phyloP scores from a whole-genome alignment of 2,329 filamentous ascomycete species.

The Aspergillus tamarii region DNA sequence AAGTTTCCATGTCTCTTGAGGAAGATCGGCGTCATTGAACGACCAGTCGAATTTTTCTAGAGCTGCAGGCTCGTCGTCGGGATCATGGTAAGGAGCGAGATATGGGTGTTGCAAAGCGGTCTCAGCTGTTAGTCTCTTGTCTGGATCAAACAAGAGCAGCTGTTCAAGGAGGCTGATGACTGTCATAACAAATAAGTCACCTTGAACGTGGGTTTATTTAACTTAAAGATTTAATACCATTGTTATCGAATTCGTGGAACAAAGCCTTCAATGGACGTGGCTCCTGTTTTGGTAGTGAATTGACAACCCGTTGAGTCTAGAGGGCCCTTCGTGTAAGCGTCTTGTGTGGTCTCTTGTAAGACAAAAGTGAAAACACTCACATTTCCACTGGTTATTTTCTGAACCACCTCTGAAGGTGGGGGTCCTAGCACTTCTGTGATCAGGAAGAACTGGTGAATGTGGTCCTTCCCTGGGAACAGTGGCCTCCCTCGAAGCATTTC shows the following conservation, averaged over 20 bases:
- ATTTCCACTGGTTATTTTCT: slow-evolving; percentile 97
- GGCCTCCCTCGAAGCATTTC: slow-evolving; percentile 99
- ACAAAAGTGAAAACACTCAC: slow-evolving; percentile 53
- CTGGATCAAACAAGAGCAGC: slow-evolving; percentile 98
- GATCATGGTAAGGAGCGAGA: slow-evolving; percentile 93
- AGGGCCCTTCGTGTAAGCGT: background rate
- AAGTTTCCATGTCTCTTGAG: slow-evolving; percentile 99
- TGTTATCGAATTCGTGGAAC: slow-evolving; percentile 89
- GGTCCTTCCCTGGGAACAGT: slow-evolving; percentile 96
- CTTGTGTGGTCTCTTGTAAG: background rate
- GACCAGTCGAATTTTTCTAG: slow-evolving; percentile 99
- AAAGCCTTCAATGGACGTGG: slow-evolving; percentile 81
- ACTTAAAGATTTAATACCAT: slow-evolving; percentile 56
- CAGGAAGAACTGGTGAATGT: slow-evolving; percentile 99
- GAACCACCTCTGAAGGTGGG: slow-evolving; percentile 95
- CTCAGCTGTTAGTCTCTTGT: slow-evolving; percentile 85
- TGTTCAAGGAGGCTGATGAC: slow-evolving; percentile 91
- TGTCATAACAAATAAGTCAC: slow-evolving; percentile 35
- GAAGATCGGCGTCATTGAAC: slow-evolving; percentile 95
- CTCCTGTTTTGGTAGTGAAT: slow-evolving; percentile 91
- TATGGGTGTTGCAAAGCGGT: slow-evolving; percentile 89
- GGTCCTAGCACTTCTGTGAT: slow-evolving; percentile 96
- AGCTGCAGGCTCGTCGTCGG: slow-evolving; percentile 90
- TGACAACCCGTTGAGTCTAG: slow-evolving; percentile 91
- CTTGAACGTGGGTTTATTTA: background rate